Evolutionary conservation across 495 filamentous ascomycete genomes (phyloP), one percentile per base, ranked within the genome.

Genomic region (Penicillium flavigenum): DNA sequence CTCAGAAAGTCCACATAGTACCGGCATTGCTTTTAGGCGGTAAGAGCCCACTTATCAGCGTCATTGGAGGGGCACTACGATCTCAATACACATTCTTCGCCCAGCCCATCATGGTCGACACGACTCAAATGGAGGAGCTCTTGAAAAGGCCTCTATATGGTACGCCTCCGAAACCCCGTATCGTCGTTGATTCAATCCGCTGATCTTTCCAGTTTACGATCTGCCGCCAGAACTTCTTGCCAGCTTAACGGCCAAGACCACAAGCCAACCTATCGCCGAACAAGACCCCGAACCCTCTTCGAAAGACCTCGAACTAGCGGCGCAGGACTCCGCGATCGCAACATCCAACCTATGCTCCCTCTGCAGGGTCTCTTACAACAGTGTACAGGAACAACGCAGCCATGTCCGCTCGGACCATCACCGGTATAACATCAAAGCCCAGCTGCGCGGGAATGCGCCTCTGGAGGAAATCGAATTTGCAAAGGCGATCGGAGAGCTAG

Each of bases 401-500:
- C 94, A 98, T 76, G 84, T 89, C 26, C 86, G 87, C 52, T 96
- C 92, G n/a, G 94, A 98, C 69, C 79, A 93, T 46, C 94, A 98
- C 72, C 81, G 87, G 53, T 98, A 96, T 72, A 98, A 98, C 68
- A 69, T 97, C 47, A 97, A 96, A 70, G 90, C 89, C 66, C 93
- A 89, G 74, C 72, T 96, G 34, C 81, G 86, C 51, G 90, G 89
- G 0, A 79, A 76, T 45, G 77, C 76, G 11, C 75, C 85, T 0
- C 86, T 96, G 1, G 80, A 83, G 11, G 94, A 98, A 56, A 62
- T 63, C 11, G 88, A 96, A 44, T 98, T 98, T 54, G 88, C 90
- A 63, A 88, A 86, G 65, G 81, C 97, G 12, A 76, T 97, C 11
- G 90, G 85, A 17, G 84, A 91, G 36, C 77, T 96, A 19, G 86